Evolutionary conservation across 768 basidiomycete species (phyloP), one percentile per base, ranked within the genome.

Genomic region (Boletus subparvulus): DNA sequence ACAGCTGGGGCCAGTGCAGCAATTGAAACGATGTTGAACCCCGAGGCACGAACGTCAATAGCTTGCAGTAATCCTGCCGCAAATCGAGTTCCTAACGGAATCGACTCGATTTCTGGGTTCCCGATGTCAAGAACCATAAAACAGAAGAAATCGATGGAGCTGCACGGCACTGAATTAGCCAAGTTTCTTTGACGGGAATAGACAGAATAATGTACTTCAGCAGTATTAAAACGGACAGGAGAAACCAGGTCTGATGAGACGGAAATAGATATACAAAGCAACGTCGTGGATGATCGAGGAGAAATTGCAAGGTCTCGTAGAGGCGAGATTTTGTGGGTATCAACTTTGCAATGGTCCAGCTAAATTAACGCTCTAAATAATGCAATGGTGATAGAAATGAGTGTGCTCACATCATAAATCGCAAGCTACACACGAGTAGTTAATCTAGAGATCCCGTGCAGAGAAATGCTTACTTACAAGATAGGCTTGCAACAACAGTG

Each of bases 211-310:
- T 50, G 21, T 65, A 94, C 93, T 84, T 92, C 36, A 96, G 74
- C 0, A 75, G 61, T 4, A 90, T 37, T 24, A 97, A 77, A 24
- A 95, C 70, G 1, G 82, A 80, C 2, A 92, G 59, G 6, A 97
- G 82, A 62, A 96, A 90, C 92, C 93, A 94, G 4, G 94, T 97
- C 67, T 97, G 94, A 65, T 94, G 92, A 0, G 92, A 86, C 0
- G 94, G 94, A 63, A 96, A 96, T 10, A 96, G 80, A 69, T 94
- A 91, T 12, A 93, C 83, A 66, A 90, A 95, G 71, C 94, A 96
- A 59, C 92, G 84, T 12, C 96, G 84, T 13, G 96, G 96, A 68
- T 98, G 96, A 65, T 98, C 94, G 10, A 99, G 81, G 9, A 99
- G 82, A 69, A 98, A 99, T 53, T 86, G 87, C 1, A 97, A 76